A percentile compares a stretch with the other conserved stretches of the same genome.
These are phyloP conservation scores for Emiliania huxleyi DNA, from an alignment of 78 protist species.

Conservation along the genomic window DNA sequence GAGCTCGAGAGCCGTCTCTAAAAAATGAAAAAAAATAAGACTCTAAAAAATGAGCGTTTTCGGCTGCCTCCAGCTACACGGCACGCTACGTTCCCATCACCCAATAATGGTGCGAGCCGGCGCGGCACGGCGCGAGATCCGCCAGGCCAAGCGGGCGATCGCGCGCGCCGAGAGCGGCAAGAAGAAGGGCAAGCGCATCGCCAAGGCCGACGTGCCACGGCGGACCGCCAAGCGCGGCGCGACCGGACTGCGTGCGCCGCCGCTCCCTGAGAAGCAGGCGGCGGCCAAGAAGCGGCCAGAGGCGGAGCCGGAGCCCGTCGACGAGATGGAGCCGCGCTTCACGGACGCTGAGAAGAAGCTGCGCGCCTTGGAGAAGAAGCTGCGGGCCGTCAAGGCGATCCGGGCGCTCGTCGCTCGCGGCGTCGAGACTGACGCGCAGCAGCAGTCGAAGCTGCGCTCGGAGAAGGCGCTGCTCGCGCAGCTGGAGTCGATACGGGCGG, in stretches of 20 bases:
- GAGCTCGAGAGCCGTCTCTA: no score
- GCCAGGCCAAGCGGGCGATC: not conserved
- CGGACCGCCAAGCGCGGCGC: not conserved
- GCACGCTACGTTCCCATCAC: no score
- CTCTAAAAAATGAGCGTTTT: no score
- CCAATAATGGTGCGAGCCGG: not conserved
- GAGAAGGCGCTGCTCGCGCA: not conserved
- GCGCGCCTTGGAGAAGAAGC: not conserved
- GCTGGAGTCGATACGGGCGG: conserved; percentile 37
- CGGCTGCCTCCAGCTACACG: no score
- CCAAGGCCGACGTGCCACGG: no score
- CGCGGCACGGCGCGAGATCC: not conserved
- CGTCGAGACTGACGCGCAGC: not conserved
- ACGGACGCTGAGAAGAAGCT: not conserved
- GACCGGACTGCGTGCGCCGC: not conserved
- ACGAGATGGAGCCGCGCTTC: not conserved
- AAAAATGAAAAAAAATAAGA: no score
- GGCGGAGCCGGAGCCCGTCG: not conserved
- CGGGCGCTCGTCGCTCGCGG: not conserved
- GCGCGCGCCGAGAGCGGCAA: not conserved
- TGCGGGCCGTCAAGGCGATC: not conserved
- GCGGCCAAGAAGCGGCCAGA: not conserved
- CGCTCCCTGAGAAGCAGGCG: not conserved
- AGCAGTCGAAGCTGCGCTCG: not conserved
- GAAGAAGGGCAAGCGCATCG: not conserved